Evolutionary conservation across 805 yeast species (phyloP).

Genomic region (Saturnispora serradocipensis): DNA sequence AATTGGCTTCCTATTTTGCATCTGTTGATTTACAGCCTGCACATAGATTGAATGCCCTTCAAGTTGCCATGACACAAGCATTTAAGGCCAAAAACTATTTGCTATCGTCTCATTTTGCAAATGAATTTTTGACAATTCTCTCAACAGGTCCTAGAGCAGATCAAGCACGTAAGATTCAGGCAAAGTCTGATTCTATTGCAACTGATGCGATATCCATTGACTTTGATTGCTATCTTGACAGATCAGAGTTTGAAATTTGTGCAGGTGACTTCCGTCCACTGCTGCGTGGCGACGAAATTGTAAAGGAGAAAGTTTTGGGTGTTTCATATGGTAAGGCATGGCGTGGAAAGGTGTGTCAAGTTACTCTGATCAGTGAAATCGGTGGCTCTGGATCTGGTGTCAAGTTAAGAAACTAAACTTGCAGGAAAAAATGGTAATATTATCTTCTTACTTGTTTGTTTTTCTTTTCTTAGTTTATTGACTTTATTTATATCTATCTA

Average conservation of each 20-base stretch:
- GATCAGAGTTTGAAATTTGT: constrained; percentile 82
- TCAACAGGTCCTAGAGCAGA: constrained; percentile 76
- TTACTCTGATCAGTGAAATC: constrained; percentile 67
- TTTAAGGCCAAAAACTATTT: constrained; percentile 83
- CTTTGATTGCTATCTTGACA: constrained; percentile 61
- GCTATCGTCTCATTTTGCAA: constrained; percentile 83
- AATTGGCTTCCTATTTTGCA: constrained; percentile 93
- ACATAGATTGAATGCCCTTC: constrained; percentile 80
- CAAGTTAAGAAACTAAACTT: constrained; percentile 32
- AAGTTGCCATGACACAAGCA: constrained; percentile 91
- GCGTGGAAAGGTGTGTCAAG: constrained; percentile 69
- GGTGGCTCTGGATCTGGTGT: constrained; percentile 93
- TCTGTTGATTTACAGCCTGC: constrained; percentile 71
- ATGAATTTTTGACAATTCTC: constrained; percentile 64
- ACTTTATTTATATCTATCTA: neutral
- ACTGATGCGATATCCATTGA: constrained; percentile 85
- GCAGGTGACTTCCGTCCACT: constrained; percentile 83
- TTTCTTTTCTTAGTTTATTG: neutral
- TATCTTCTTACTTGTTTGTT: neutral
- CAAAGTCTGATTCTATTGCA: constrained; percentile 69
- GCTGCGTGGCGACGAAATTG: constrained; percentile 62
- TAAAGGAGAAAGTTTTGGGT: constrained; percentile 77
- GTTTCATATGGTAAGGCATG: constrained; percentile 73
- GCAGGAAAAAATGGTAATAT: neutral
- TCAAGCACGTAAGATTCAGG: constrained; percentile 75